These are phyloP conservation scores for Umbelopsis vinacea DNA, from an alignment of 192 early-diverging fungal species.

Conservation along the genomic window DNA sequence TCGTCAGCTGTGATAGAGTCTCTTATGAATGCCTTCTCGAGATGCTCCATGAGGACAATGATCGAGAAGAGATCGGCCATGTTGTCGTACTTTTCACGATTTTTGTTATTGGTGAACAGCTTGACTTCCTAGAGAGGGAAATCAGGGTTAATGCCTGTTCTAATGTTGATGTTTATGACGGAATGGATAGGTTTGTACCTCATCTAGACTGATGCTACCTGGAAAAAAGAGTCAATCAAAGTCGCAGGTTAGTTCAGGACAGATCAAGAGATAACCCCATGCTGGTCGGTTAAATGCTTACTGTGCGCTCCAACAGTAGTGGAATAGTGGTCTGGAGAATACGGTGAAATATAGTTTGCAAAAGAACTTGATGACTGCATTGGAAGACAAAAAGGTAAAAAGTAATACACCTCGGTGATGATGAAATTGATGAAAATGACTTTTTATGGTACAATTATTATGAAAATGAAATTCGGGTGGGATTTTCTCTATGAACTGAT, in stretches of 20 bases:
- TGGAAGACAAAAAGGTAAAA: neutral
- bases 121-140: conserved; percentile 62
- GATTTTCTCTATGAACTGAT: conserved; percentile 30
- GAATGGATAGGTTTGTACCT: neutral
- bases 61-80: conserved; percentile 94
- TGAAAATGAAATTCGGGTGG: conserved; percentile 1
- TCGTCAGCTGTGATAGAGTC: conserved; percentile 84
- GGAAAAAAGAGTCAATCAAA: neutral
- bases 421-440: too few relatives aligned
- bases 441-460: conserved; percentile 2
- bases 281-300: neutral
- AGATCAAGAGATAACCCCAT: neutral
- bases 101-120: conserved; percentile 80
- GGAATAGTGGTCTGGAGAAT: conserved; percentile 12
- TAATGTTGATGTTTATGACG: neutral
- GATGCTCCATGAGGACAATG: conserved; percentile 86
- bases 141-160: neutral
- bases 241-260: neutral
- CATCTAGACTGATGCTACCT: conserved; percentile 16
- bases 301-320: neutral
- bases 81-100: conserved; percentile 91
- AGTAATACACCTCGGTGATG: neutral
- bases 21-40: conserved; percentile 92
- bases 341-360: conserved; percentile 3
- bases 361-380: conserved; percentile 18